These are phyloP conservation scores for Alectoria sarmentosa DNA, from an alignment of 495 filamentous ascomycete species.

Conservation along the genomic window DNA sequence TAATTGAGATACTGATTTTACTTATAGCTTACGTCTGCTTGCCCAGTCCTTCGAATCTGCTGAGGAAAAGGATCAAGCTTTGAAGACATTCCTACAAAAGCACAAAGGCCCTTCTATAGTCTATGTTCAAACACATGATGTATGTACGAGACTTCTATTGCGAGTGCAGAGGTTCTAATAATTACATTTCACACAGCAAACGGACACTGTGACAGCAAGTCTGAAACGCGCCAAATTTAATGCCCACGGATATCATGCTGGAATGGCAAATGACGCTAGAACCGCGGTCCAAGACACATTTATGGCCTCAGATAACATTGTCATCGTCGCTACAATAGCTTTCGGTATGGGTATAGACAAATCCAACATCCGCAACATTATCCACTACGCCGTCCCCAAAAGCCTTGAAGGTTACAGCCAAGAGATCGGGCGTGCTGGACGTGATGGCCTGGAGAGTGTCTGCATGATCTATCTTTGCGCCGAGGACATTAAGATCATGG, in stretches of 20 bases:
- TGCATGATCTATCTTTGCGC: conserved; percentile 49
- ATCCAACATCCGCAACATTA: conserved; percentile 48
- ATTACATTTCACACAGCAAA: conserved; percentile 30
- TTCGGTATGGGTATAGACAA: conserved; percentile 59
- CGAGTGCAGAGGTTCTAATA: not conserved
- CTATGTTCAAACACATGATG: conserved; percentile 46
- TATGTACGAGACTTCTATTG: not conserved
- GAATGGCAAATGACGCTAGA: conserved; percentile 39
- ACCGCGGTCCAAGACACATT: conserved; percentile 45
- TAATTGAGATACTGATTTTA: not conserved
- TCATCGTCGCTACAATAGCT: conserved; percentile 54
- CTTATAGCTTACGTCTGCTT: conserved; percentile 35
- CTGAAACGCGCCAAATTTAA: conserved; percentile 34
- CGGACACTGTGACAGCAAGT: conserved; percentile 37
- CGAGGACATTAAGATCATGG: conserved; percentile 45
- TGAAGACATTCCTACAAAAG: conserved; percentile 41
- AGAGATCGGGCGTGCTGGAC: conserved; percentile 51
- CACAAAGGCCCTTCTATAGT: conserved; percentile 49
- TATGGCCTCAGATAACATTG: conserved; percentile 39
- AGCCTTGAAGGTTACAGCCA: conserved; percentile 54
- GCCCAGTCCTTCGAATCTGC: conserved; percentile 38
- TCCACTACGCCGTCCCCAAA: conserved; percentile 48
- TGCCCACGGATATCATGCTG: conserved; percentile 46
- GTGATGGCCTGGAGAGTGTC: conserved; percentile 44
- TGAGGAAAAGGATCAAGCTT: conserved; percentile 36